These are phyloP conservation scores for Geotrichum klebahnii DNA, from an alignment of 1,139 yeast species.

Conservation along the genomic window DNA sequence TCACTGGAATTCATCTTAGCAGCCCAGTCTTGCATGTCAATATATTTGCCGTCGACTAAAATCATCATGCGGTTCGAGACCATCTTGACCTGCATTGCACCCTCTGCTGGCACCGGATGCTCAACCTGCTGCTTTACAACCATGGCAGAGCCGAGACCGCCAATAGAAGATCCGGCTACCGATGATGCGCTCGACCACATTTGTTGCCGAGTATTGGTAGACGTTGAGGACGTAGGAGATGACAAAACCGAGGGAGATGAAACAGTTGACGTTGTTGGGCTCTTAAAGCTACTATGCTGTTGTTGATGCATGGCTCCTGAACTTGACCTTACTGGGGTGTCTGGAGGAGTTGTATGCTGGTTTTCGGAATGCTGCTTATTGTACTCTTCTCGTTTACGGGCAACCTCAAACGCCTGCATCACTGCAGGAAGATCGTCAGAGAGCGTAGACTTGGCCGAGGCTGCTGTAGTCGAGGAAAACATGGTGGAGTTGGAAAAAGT, in stretches of 20 bases:
- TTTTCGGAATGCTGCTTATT: constrained; percentile 17
- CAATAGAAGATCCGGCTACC: constrained; percentile 1
- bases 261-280: constrained; percentile 3
- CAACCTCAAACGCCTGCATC: constrained; percentile 33
- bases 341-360: constrained; percentile 19
- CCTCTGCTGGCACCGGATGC: constrained; percentile 8
- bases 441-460: constrained; percentile 27
- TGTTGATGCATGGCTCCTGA: too few species aligned
- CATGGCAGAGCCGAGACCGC: constrained; percentile 5
- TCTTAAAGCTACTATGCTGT: neutral
- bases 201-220: constrained; percentile 8
- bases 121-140: constrained; percentile 6
- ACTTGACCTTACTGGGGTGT: constrained; percentile 13
- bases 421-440: constrained; percentile 33
- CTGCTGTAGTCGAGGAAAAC: constrained; percentile 23
- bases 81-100: constrained; percentile 32
- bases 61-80: constrained; percentile 36
- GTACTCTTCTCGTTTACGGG: constrained; percentile 25
- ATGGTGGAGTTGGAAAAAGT: constrained; percentile 22
- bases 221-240: constrained; percentile 9
- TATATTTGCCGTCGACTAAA: constrained; percentile 28
- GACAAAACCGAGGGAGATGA: constrained; percentile 3
- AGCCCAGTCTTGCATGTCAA: constrained; percentile 39
- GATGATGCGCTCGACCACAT: constrained; percentile 13
- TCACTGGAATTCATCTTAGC: constrained; percentile 25